Base-by-base conservation (phyloP, 2,329 filamentous ascomycete genomes). In the Emmonsiellopsis sp. region DNA sequence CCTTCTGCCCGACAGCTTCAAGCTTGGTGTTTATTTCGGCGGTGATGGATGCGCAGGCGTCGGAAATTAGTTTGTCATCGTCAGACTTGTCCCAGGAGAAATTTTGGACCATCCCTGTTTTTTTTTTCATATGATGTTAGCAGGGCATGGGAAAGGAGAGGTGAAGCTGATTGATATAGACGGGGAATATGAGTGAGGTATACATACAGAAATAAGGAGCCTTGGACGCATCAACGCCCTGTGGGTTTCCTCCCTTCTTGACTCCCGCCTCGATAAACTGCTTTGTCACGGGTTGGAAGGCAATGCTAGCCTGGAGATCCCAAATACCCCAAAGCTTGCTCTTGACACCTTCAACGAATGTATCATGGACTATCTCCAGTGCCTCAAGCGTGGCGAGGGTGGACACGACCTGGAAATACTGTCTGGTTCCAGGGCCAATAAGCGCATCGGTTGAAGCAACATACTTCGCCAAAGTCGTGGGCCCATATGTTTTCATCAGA, bases 151-250 rank as follows among this genome's bases (percentile, higher is more conserved):
- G 7, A 50, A 16, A 11, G 2, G 7, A 6, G 5, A 26, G 11
- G 42, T 8, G 41, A 38, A 15, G 20, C 31, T 51, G 20, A 16
- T 20, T 7, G 16, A 7, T 13, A 5, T 26, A 13, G 20, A 50
- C 13, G 13, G 2, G 40, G 13, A 26, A 43, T 7, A 45, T 11
- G 13, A 45, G 49, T 7, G 34, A 10, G 15, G 15, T 5, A 11
- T 7, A 41, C 41, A 15, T 52, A 52, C 50, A 52, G n/a, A 52
- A 52, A 31, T 52, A 52, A n/a, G 50, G 41, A 7, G 50, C 41
- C 30, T 45, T 45, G 13, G 15, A 15, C 7, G 30, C 40, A 35
- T 52, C 50, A 10, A 52, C 13, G 4, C 41, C 41, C 11, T 52
- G 50, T 13, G 50, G 41, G 26, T 52, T 52, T 34, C 50, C 50